Evolutionary conservation across 345 rosid species (phyloP).

Genomic region (Brassica rapa): DNA sequence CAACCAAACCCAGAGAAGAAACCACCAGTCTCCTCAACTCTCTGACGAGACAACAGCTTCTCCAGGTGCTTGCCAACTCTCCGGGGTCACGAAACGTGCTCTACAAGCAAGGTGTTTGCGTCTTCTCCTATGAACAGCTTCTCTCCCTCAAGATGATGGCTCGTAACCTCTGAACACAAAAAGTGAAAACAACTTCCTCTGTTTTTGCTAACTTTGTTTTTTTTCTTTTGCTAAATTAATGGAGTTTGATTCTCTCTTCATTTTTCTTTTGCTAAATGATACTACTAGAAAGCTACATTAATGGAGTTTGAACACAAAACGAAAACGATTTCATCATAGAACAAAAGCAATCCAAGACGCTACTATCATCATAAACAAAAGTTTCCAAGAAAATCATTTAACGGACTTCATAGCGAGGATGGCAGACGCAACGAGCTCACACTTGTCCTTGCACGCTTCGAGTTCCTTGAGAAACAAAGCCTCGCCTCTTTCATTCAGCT

Average conservation of each 20-base stretch:
- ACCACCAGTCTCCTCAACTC: slow-evolving; percentile 18
- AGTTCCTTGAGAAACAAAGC: slow-evolving; percentile 3
- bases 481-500: slow-evolving; percentile 19
- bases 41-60: slow-evolving; percentile 53
- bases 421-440: not conserved
- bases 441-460: not conserved
- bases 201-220: not conserved
- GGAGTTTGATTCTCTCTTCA: not conserved
- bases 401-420: not conserved
- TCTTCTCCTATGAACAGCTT: slow-evolving; percentile 59
- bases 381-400: not conserved
- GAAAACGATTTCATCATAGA: not conserved
- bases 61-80: slow-evolving; percentile 52
- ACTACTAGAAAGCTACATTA: not conserved
- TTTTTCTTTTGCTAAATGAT: not conserved
- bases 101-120: slow-evolving; percentile 46
- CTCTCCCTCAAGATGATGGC: slow-evolving; percentile 36
- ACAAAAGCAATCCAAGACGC: not conserved
- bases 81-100: slow-evolving; percentile 49
- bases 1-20: not conserved
- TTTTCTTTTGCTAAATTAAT: not conserved
- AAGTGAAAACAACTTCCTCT: not conserved
- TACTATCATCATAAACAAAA: not conserved
- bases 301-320: not conserved
- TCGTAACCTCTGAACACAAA: slow-evolving; percentile 18